Evolutionary conservation across 2,329 filamentous ascomycete species (phyloP).

Genomic region (Leptographium galeiforme): DNA sequence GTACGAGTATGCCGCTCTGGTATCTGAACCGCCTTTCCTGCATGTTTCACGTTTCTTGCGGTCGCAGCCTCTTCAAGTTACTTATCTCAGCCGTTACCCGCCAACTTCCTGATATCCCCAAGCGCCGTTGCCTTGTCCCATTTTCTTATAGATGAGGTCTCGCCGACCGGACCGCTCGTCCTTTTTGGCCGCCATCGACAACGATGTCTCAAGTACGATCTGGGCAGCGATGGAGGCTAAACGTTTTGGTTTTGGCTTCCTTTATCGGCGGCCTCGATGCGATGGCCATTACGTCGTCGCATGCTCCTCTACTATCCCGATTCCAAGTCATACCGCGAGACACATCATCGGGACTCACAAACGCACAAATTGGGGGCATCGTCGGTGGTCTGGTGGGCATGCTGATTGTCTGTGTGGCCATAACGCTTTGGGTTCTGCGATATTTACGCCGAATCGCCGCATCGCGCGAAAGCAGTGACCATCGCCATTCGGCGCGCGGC

Average conservation of each 20-base stretch:
- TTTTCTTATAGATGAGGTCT: too few relatives aligned
- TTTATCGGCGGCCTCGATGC: not conserved
- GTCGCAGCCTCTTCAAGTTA: too few relatives aligned
- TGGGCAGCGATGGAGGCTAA: not conserved
- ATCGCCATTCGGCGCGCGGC: not conserved
- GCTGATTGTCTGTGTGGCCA: slow-evolving; percentile 31
- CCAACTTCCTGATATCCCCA: too few relatives aligned
- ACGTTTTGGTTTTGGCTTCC: not conserved
- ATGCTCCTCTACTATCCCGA: not conserved
- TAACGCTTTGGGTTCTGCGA: slow-evolving; percentile 34
- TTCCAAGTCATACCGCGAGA: slow-evolving; percentile 12
- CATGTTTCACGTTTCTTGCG: too few relatives aligned
- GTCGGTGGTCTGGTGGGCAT: slow-evolving; percentile 36
- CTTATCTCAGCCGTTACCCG: too few relatives aligned
- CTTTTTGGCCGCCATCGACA: not conserved
- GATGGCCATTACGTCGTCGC: too few relatives aligned
- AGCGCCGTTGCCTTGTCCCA: too few relatives aligned
- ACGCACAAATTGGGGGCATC: slow-evolving; percentile 36
- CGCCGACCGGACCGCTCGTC: too few relatives aligned
- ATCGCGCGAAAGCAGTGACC: slow-evolving; percentile 11
- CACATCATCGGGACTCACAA: slow-evolving; percentile 19
- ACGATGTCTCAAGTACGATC: not conserved
- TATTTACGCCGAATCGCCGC: slow-evolving; percentile 33
- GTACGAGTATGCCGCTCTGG: too few relatives aligned
- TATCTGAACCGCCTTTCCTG: too few relatives aligned